These are phyloP conservation scores for Citrullus colocynthis DNA, from an alignment of 306 rosid species.

Conservation along the genomic window DNA sequence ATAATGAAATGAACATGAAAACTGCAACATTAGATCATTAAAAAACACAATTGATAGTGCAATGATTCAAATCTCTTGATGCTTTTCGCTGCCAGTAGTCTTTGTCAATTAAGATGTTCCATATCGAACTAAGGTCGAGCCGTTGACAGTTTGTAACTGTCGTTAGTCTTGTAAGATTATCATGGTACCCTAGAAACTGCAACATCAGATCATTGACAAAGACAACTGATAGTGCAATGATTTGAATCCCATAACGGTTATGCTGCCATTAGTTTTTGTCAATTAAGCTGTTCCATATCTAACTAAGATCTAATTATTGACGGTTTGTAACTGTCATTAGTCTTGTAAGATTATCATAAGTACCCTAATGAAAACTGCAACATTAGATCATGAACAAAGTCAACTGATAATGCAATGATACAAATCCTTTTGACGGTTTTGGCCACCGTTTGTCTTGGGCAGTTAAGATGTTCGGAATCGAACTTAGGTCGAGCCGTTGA, in stretches of 20 bases:
- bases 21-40: neutral
- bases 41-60: neutral
- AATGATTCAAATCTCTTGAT: neutral
- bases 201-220: too few species aligned
- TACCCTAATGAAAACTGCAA: too few species aligned
- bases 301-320: neutral
- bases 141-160: neutral
- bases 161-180: neutral
- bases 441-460: too few species aligned
- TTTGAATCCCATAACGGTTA: too few species aligned
- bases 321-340: neutral
- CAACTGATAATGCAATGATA: too few species aligned
- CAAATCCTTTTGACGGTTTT: too few species aligned
- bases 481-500: too few species aligned
- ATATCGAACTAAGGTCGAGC: neutral
- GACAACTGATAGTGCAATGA: too few species aligned
- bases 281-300: neutral
- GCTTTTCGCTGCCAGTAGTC: neutral
- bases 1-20: neutral
- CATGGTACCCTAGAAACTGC: too few species aligned
- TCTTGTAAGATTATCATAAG: too few species aligned
- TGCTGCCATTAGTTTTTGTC: neutral
- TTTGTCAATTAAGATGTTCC: neutral
- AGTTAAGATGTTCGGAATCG: too few species aligned
- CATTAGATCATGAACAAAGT: too few species aligned